Evolutionary conservation across 176 grass and related monocot genomes (phyloP).

Genomic region (Neostapfia colusana): DNA sequence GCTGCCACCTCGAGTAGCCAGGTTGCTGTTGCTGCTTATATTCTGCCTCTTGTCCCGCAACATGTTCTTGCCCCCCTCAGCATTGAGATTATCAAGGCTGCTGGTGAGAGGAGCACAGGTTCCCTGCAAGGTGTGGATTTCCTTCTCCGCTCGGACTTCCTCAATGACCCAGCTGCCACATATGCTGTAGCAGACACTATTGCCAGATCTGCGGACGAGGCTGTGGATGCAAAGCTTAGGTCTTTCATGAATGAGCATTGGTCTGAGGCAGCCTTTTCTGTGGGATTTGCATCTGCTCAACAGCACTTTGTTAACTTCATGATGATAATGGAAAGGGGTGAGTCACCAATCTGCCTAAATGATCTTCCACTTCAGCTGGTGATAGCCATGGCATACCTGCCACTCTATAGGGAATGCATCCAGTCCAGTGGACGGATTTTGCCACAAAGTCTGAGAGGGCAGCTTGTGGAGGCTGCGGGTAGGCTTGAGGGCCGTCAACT

Average conservation of each 20-base stretch:
- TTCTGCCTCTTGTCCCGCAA: constrained; percentile 75
- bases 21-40: constrained; percentile 61
- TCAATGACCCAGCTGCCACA: constrained; percentile 71
- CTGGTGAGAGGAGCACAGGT: constrained; percentile 79
- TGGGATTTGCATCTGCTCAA: constrained; percentile 49
- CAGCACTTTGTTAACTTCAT: constrained; percentile 76
- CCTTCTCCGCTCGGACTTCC: constrained; percentile 78
- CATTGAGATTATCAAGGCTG: constrained; percentile 87
- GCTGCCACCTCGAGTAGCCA: constrained; percentile 80
- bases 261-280: constrained; percentile 70
- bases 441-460: constrained; percentile 89
- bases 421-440: constrained; percentile 55
- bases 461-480: constrained; percentile 79
- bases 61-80: constrained; percentile 84
- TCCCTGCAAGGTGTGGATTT: constrained; percentile 80
- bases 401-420: constrained; percentile 77
- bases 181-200: constrained; percentile 90
- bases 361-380: constrained; percentile 68
- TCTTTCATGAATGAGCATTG: constrained; percentile 78
- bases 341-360: constrained; percentile 55
- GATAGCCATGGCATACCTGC: constrained; percentile 83
- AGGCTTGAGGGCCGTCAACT: constrained; percentile 58
- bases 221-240: constrained; percentile 61
- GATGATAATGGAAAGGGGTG: constrained; percentile 73
- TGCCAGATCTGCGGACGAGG: constrained; percentile 61